Base-by-base conservation (phyloP, 2,329 filamentous ascomycete species). In the Trichoderma sp. region DNA sequence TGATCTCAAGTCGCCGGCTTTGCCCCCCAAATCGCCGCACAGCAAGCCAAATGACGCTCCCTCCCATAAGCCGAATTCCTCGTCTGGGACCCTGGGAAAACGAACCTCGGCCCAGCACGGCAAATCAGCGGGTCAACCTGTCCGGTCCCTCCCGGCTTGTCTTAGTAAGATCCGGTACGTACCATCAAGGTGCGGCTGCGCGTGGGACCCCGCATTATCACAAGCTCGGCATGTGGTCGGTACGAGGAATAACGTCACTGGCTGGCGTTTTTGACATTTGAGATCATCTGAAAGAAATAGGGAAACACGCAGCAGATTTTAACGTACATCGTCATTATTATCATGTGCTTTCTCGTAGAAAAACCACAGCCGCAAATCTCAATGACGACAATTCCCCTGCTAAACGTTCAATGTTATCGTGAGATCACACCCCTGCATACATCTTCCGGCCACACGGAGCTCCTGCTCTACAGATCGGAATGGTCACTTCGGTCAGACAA, bases 191-290 rank as follows among this genome's bases (percentile, higher is more conserved):
- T 64, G 61, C 61, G 28, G 30, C 15, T 51, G 43, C 43, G 47
- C 63, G 53, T 34, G 64, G 64, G 30, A 77, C 85, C 85, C 85
- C 85, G 85, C 85, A 86, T 84, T 83, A 84, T 87, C 86, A 87
- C 85, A 87, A 87, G 86, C 86, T 87, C 85, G 85, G 85, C 66
- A 82, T 84, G 79, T 76, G 78, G 73, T 87, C 85, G 85, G 85
- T 80, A 84, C 85, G 80, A 68, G 71, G 65, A 56, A 56, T 73
- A 75, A 79, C 76, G 77, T 78, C 76, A 78, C 77, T 73, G 60
- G 36, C n/a, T 39, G 11, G 11, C 57, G 21, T n/a, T 8, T 39
- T 30, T 58, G 51, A 15, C 43, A 53, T 30, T 36, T 26, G 32
- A 62, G 60, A 60, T 53, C n/a, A 21, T 53, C n/a, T 51, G 18